Evolutionary conservation across 257 asterid species (phyloP).

Genomic region (Rehmannia glutinosa): DNA sequence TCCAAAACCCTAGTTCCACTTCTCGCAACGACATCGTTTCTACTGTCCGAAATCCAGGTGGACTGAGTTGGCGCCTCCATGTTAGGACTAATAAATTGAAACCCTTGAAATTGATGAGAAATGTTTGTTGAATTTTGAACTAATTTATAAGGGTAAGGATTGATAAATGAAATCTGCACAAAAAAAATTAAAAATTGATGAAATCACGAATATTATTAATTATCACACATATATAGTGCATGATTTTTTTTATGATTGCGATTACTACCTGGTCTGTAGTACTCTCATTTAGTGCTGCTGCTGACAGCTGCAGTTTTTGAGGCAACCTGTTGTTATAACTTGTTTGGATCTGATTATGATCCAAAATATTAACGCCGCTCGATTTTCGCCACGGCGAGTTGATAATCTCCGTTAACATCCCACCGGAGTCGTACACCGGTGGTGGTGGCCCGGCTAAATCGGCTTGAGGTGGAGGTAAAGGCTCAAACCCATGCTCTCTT

Average conservation of each 20-base stretch:
- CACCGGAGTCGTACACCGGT: slow-evolving; percentile 34
- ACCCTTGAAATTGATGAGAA: slow-evolving; percentile 32
- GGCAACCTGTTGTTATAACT: slow-evolving; percentile 24
- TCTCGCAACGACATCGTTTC: too few species aligned
- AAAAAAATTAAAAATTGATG: neutral
- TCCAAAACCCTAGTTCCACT: slow-evolving; percentile 41
- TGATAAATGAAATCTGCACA: slow-evolving; percentile 50
- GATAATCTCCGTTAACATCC: slow-evolving; percentile 51
- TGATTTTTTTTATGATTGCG: too few species aligned
- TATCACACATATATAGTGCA: too few species aligned
- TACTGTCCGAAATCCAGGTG: too few species aligned
- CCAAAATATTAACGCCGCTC: too few species aligned
- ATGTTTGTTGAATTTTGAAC: slow-evolving; percentile 19
- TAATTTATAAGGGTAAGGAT: slow-evolving; percentile 28
- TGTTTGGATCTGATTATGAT: slow-evolving; percentile 60
- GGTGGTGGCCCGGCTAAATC: slow-evolving; percentile 19
- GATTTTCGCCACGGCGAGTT: slow-evolving; percentile 39
- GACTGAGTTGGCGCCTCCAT: slow-evolving; percentile 13
- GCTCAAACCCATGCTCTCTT: slow-evolving; percentile 36
- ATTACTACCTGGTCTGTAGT: too few species aligned
- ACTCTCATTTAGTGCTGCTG: slow-evolving; percentile 16
- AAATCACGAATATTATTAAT: neutral
- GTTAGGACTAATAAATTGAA: slow-evolving; percentile 23
- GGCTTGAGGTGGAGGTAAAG: slow-evolving; percentile 3
- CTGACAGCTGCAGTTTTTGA: slow-evolving; percentile 36